Percentiles rank a stretch among this genome's conserved stretches.
Conservation (phyloP, 305 asterid genomes). For the Solanum hybrid region DNA sequence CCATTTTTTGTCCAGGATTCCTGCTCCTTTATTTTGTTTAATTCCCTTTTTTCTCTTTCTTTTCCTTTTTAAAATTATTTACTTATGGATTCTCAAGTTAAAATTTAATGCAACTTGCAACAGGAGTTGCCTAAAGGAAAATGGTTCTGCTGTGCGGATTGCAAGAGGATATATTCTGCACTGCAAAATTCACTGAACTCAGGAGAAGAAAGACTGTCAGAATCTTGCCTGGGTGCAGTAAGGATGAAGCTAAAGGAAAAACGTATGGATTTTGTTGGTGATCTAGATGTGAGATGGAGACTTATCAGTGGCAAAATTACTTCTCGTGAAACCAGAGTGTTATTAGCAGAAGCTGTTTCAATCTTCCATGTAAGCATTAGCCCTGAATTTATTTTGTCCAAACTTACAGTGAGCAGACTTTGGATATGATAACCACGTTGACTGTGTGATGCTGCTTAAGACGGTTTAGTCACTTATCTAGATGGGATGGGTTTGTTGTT, state of each 20-base stretch:
- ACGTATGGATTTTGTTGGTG: slow-evolving; percentile 22
- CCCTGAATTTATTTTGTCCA: not conserved
- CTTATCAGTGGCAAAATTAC: slow-evolving; percentile 68
- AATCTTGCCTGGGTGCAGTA: slow-evolving; percentile 47
- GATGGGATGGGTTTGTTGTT: not conserved
- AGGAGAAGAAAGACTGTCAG: slow-evolving; percentile 71
- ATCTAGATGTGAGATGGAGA: slow-evolving; percentile 80
- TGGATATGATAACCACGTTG: not conserved
- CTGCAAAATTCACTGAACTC: slow-evolving; percentile 54
- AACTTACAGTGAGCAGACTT: not conserved
- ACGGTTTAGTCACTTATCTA: not conserved
- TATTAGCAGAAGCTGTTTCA: slow-evolving; percentile 88
- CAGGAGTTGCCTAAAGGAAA: slow-evolving; percentile 94
- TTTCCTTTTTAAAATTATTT: not conserved
- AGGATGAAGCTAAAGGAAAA: slow-evolving; percentile 38
- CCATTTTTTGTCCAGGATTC: not conserved
- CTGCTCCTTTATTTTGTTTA: not conserved
- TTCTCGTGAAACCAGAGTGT: slow-evolving; percentile 67
- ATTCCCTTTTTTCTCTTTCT: not conserved
- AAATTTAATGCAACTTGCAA: slow-evolving; percentile 5
- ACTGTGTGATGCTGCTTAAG: not conserved
- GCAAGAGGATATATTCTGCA: slow-evolving; percentile 67
- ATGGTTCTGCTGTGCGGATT: slow-evolving; percentile 85
- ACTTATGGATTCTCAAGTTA: not conserved
- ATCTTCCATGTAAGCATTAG: slow-evolving; percentile 76